Evolutionary conservation across 768 basidiomycete genomes (phyloP), one percentile per base, ranked within the genome.

Genomic region (Boletus vinaceobasis): DNA sequence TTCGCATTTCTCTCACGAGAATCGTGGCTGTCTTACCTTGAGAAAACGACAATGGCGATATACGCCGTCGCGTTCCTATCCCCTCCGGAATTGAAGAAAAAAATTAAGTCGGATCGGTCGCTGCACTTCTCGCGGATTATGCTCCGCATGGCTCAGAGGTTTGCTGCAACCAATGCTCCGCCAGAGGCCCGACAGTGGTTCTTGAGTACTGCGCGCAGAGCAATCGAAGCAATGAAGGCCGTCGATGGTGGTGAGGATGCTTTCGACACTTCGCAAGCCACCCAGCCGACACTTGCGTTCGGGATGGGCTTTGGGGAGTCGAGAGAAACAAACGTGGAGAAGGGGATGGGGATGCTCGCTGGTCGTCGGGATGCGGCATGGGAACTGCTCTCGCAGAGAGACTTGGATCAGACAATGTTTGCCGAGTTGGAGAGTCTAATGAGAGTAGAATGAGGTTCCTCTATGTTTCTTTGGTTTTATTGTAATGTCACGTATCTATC

Each of bases 1-100:
- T 90, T 91, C 67, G 73, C 84, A 64, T 71, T 88, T 57, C 71
- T 83, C 60, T 71, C 74, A 50, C 77, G 83, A 58, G 86, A 90
- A 64, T 64, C 73, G 21, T 93, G 90, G 85, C 69, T 94, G 43
- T 82, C 84, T 39, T 88, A 91, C 69, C 72, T 90, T 58, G 90
- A 95, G 75, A 89, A 88, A 60, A 74, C 79, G 49, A 77, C 88
- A 43, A 83, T 94, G 77, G 81, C 82, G n/a, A 79, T 97, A 39
- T 98, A 97, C 73, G 86, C 86, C 36, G 74, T 98, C 58, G 83
- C 86, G 23, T 98, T 93, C 76, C 75, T 95, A 51, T 83, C 93
- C 4, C 81, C 93, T 2, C 85, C 86, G 4, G 77, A 80, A 27
- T 65, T 95, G 58, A 93, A 95, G 73, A 75, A 78, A 50, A 79